Evolutionary conservation across 2,329 filamentous ascomycete species (phyloP), one percentile per base, ranked within the genome.

Genomic region (Coniochaeta hoffmannii): DNA sequence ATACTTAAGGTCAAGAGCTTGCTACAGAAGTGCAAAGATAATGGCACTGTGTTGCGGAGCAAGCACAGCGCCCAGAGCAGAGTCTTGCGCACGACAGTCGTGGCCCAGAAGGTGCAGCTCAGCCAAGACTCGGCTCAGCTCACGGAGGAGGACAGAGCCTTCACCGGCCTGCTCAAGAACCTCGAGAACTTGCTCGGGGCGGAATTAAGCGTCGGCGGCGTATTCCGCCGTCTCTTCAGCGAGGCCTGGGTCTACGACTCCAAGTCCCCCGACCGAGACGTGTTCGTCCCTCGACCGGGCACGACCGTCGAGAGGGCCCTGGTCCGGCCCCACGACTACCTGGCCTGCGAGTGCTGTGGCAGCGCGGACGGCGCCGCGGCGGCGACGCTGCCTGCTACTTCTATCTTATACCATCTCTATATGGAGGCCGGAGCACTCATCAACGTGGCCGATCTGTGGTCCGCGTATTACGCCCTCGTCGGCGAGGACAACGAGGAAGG

Each of bases 371-470:
- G 74, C 22, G 77, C 78, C 0, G 70, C 87, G 10, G 76, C 78
- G 38, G 72, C 83, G 1, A 86, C 81, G 1, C 74, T 90, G 55
- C 89, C 89, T 4, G 77, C 86, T 1, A 87, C 87, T 5, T 81
- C 88, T 1, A 83, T 93, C 31, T 65, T 94, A 26, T 94, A 93
- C 65, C 87, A 89, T 62, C 73, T 94, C 51, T 93, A 92, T 67
- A 76, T 88, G 14, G 89, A 95, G 67, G 86, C 88, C 0, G 88
- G 89, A 0, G 80, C 79, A 9, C 73, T 93, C 57, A 85, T 94
- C 69, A 94, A 94, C 63, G 84, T 88, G 51, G 86, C 83, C 31
- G 90, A 95, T 71, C 68, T 94, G 50, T 92, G 88, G 88, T 80
- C 83, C 12, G 88, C 90, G 3, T 95, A 90, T 68, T 79, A 81